Evolutionary conservation across 495 filamentous ascomycete genomes (phyloP).

Genomic region (Xylaria telfairii): DNA sequence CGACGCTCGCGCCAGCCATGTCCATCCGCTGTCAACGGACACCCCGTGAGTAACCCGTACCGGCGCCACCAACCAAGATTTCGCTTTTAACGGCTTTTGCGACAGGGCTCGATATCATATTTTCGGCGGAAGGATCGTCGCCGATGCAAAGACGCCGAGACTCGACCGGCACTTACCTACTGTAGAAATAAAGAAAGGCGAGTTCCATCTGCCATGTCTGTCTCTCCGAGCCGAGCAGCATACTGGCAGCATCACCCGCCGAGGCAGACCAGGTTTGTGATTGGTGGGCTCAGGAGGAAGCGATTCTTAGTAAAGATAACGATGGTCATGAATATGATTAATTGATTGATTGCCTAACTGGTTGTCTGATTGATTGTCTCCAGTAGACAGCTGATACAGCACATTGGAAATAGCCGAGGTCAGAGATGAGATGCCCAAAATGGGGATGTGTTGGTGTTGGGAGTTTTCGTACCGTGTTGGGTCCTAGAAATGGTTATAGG

Average conservation of each 20-base stretch:
- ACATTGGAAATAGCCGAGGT: background rate
- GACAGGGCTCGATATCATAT: constrained; percentile 13
- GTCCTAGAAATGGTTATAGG: background rate
- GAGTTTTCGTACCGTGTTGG: background rate
- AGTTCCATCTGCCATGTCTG: background rate
- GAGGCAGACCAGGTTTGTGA: background rate
- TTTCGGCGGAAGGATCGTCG: background rate
- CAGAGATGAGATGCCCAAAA: background rate
- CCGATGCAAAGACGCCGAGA: constrained; percentile 3
- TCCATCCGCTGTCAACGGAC: constrained; percentile 4
- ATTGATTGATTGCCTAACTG: background rate
- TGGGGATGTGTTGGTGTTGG: background rate
- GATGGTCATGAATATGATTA: background rate
- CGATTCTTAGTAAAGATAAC: background rate
- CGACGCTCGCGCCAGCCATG: constrained; percentile 13
- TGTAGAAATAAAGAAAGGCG: background rate
- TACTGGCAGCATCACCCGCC: background rate
- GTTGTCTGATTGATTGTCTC: background rate
- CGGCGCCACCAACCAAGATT: constrained; percentile 9
- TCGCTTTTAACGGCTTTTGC: background rate
- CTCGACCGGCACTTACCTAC: constrained; percentile 12
- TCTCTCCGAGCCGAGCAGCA: background rate
- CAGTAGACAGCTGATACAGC: background rate
- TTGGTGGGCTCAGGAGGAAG: background rate
- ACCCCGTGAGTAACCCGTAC: constrained; percentile 6